Base-by-base conservation (phyloP, 306 rosid genomes). In the Quercus berberidifolia region DNA sequence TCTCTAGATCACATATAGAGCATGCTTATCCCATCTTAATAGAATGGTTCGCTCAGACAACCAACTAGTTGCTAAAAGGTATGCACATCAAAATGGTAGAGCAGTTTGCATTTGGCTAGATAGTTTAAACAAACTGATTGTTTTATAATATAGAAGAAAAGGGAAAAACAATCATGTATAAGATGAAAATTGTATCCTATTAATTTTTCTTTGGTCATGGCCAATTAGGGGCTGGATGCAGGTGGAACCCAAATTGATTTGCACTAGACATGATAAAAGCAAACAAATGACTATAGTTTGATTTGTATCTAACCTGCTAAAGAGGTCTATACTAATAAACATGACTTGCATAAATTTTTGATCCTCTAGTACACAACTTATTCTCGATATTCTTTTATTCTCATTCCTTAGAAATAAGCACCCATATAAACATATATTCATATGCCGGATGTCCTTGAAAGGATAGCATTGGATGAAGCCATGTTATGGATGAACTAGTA, bases 11-110 rank as follows among this genome's bases (percentile, higher is more conserved):
- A 71, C 74, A 73, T 55, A 7, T 63, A 17, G 52, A 79, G 74
- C 72, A 55, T 49, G 76, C 74, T 76, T 73, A 64, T 35, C 60
- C 28, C 57, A 55, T 35, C 64, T 17, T 80, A 59, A 58, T 71
- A 73, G 69, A 80, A 57, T 51, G 21, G 35, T 64, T 77, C 43
- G 65, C 56, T 75, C 41, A 51, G 69, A 73, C 78, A 68, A 80
- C 11, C n/a, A 28, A 64, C 20, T 31, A 3, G 4, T 28, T 64
- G 41, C 70, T 17, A 38, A 64, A 64, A 64, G 46, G 20, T 10
- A 5, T 17, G 70, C 33, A 19, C 12, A 15, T 64, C 21, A 35
- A 19, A 67, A 67, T 33, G 72, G 17, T 35, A 67, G 71, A 33
- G 52, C 23, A 30, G 70, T 64, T 31, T 64, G 70, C n/a, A 64